phyloP scores from a whole-genome alignment of 202 grass and related monocot species.

The Schoenoplectus triqueter region DNA sequence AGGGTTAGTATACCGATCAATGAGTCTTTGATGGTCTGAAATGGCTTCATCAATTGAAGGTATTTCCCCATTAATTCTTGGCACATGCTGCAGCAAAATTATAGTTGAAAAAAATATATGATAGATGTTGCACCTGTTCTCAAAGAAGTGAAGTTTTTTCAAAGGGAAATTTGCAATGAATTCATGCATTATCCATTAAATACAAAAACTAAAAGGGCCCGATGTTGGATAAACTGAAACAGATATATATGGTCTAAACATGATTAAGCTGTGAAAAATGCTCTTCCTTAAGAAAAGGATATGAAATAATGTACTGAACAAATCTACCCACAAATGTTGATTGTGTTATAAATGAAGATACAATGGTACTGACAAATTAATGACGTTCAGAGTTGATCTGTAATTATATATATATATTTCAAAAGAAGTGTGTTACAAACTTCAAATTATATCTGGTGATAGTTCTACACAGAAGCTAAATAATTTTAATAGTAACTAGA shows the following conservation, averaged over 20 bases:
- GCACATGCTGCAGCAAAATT: constrained; percentile 63
- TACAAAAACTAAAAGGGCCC: background rate
- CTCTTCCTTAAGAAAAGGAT: background rate
- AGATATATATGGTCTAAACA: background rate
- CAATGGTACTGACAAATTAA: background rate
- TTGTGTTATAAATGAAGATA: background rate
- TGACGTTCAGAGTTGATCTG: background rate
- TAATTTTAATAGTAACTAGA: background rate
- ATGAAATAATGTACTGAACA: background rate
- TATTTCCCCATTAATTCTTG: constrained; percentile 78
- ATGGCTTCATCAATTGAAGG: constrained; percentile 68
- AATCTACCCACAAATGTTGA: background rate
- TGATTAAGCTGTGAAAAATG: background rate
- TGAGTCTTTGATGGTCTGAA: constrained; percentile 72
- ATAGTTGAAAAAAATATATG: constrained; percentile 15
- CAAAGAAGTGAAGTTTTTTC: background rate
- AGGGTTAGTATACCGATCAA: constrained; percentile 47
- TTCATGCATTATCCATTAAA: background rate
- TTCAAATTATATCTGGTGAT: background rate
- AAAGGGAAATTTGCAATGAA: background rate
- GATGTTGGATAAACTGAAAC: constrained; percentile 4
- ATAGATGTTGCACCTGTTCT: background rate
- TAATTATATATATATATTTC: background rate
- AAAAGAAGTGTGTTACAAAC: background rate
- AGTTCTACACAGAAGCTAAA: background rate